phyloP scores from a whole-genome alignment of 1,284 basidiomycete species.

The Malassezia globosa region DNA sequence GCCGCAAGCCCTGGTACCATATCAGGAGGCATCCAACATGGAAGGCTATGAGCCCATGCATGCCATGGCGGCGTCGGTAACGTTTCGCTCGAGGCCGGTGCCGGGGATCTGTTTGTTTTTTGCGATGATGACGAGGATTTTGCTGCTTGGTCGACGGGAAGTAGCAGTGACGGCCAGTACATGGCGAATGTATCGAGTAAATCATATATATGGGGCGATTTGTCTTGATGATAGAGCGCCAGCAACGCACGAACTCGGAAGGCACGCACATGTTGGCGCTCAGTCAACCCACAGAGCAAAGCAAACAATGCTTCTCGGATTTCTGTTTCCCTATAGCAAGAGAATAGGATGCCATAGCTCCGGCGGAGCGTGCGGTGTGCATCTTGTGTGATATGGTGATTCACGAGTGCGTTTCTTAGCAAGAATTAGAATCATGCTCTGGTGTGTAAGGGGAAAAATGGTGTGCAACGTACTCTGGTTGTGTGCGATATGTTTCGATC shows the following conservation, averaged over 20 bases:
- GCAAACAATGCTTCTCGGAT: conserved; percentile 6
- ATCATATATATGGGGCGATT: conserved; percentile 1
- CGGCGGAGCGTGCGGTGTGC: background rate
- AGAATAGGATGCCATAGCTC: conserved; percentile 9
- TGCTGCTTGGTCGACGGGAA: background rate
- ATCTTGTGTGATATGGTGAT: background rate
- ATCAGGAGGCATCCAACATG: conserved; percentile 6
- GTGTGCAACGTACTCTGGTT: background rate
- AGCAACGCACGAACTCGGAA: conserved; percentile 12
- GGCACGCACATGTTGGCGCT: conserved; percentile 10
- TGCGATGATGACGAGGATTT: too few species aligned
- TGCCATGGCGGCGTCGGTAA: too few species aligned
- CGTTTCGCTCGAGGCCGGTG: background rate
- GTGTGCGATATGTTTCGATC: background rate
- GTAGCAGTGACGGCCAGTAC: conserved; percentile 7
- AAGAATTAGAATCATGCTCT: too few species aligned
- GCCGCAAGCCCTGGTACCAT: conserved; percentile 9
- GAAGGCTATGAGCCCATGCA: conserved; percentile 4
- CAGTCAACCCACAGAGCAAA: conserved; percentile 7
- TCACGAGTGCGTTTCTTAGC: background rate
- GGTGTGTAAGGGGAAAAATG: too few species aligned
- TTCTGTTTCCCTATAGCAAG: background rate
- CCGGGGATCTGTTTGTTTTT: background rate
- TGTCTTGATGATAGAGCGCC: background rate
- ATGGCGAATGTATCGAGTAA: conserved; percentile 14